Conservation (phyloP, 305 asterid species). For the Andrographis paniculata region DNA sequence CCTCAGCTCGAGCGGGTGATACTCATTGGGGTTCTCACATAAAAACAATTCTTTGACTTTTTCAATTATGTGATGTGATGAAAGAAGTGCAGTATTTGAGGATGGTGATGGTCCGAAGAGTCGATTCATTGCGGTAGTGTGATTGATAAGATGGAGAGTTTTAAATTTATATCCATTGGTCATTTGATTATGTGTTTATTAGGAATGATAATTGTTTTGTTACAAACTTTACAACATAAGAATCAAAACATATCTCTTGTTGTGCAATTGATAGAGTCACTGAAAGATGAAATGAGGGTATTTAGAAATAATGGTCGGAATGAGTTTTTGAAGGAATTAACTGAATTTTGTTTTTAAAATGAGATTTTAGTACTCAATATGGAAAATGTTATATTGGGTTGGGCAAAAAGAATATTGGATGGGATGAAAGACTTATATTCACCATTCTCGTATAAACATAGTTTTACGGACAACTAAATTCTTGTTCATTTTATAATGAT, state of each 20-base stretch:
- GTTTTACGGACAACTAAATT: too few species aligned
- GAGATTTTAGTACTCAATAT: not conserved
- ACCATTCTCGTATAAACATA: too few species aligned
- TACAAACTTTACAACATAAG: too few species aligned
- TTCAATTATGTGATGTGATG: not conserved
- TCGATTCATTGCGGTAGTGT: not conserved
- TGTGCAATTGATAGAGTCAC: not conserved
- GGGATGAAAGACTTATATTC: not conserved
- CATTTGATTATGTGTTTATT: too few species aligned
- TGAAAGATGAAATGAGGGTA: not conserved
- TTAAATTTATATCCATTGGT: too few species aligned
- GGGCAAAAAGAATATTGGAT: not conserved
- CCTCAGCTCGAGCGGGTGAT: conserved; percentile 1
- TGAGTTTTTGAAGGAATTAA: not conserved
- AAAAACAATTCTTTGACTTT: not conserved
- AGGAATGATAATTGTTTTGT: too few species aligned
- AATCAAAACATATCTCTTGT: too few species aligned
- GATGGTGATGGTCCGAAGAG: conserved; percentile 1
- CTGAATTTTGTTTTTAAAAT: not conserved
- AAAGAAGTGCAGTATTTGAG: not conserved
- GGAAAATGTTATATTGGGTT: too few species aligned
- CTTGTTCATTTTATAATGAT: too few species aligned
- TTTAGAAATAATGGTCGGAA: not conserved
- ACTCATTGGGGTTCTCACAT: conserved; percentile 1
- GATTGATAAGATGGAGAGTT: too few species aligned